A percentile compares a stretch with the other conserved stretches of the same genome.
Conservation (phyloP, 768 basidiomycete genomes). For the Rhizopogon salebrosus region DNA sequence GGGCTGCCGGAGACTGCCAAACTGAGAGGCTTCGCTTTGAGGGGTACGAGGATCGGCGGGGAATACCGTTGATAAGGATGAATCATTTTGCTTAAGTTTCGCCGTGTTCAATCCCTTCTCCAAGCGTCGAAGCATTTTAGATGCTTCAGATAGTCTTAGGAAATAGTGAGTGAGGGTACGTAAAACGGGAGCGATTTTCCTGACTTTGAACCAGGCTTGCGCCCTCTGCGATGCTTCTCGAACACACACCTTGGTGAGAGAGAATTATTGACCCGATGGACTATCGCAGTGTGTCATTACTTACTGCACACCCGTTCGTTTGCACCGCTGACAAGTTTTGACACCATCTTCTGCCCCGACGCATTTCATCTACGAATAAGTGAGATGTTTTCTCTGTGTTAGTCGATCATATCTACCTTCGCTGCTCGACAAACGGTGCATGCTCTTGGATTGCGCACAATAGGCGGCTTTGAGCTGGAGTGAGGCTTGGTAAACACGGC, state of each 20-base stretch:
- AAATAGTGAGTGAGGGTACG: neutral
- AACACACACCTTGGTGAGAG: conserved; percentile 59
- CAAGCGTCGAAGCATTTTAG: conserved; percentile 82
- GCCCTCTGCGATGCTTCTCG: conserved; percentile 84
- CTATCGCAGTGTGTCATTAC: conserved; percentile 22
- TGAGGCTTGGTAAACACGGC: conserved; percentile 5
- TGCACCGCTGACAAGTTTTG: conserved; percentile 79
- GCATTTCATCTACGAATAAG: conserved; percentile 71
- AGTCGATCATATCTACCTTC: conserved; percentile 48
- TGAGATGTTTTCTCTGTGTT: conserved; percentile 14
- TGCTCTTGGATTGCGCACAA: conserved; percentile 51
- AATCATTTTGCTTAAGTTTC: conserved; percentile 60
- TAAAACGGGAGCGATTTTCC: conserved; percentile 16
- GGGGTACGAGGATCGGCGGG: conserved; percentile 23
- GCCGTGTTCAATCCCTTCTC: conserved; percentile 79
- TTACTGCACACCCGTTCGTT: conserved; percentile 72
- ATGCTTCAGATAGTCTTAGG: conserved; percentile 76
- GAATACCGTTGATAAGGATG: conserved; percentile 28
- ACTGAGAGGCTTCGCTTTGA: conserved; percentile 20
- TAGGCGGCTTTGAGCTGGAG: conserved; percentile 36
- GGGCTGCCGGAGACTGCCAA: conserved; percentile 23
- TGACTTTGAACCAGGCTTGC: conserved; percentile 88
- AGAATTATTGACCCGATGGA: conserved; percentile 12
- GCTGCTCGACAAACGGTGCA: conserved; percentile 84
- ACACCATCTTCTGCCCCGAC: conserved; percentile 84